Conservation (phyloP, 441 rosid genomes). For the Gossypium armourianum region DNA sequence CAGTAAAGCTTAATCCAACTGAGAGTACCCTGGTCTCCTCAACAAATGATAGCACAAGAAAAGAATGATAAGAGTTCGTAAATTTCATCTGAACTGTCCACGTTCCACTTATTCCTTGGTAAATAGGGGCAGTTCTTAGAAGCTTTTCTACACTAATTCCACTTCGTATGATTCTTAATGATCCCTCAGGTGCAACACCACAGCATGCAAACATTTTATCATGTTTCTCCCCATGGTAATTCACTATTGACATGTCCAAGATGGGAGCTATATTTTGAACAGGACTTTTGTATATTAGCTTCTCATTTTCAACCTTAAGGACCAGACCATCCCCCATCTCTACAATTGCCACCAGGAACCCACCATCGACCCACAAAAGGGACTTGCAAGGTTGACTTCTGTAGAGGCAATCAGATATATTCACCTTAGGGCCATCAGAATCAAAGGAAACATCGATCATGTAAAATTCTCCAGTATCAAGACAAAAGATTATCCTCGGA, state of each 20-base stretch:
- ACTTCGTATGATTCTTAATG: constrained; percentile 77
- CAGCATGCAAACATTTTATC: constrained; percentile 92
- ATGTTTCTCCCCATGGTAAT: constrained; percentile 73
- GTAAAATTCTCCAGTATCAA: constrained; percentile 80
- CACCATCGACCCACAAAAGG: constrained; percentile 79
- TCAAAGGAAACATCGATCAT: constrained; percentile 56
- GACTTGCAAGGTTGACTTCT: constrained; percentile 70
- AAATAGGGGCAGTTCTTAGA: constrained; percentile 68
- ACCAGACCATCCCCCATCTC: constrained; percentile 94
- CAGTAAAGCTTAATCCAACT: constrained; percentile 85
- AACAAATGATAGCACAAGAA: constrained; percentile 85
- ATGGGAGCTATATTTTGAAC: constrained; percentile 86
- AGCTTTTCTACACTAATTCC: constrained; percentile 80
- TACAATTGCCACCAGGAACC: constrained; percentile 62
- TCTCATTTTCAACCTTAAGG: constrained; percentile 60
- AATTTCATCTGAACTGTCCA: constrained; percentile 79
- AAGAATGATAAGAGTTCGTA: constrained; percentile 67
- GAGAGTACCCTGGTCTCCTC: constrained; percentile 92
- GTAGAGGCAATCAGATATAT: constrained; percentile 68
- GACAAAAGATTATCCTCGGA: constrained; percentile 64
- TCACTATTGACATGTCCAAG: constrained; percentile 74
- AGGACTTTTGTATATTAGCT: constrained; percentile 43
- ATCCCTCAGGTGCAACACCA: constrained; percentile 91
- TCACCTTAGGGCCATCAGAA: constrained; percentile 40
- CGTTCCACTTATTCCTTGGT: constrained; percentile 85